Evolutionary conservation across 768 basidiomycete genomes (phyloP), one percentile per base, ranked within the genome.

Genomic region (Clavulina sp.): DNA sequence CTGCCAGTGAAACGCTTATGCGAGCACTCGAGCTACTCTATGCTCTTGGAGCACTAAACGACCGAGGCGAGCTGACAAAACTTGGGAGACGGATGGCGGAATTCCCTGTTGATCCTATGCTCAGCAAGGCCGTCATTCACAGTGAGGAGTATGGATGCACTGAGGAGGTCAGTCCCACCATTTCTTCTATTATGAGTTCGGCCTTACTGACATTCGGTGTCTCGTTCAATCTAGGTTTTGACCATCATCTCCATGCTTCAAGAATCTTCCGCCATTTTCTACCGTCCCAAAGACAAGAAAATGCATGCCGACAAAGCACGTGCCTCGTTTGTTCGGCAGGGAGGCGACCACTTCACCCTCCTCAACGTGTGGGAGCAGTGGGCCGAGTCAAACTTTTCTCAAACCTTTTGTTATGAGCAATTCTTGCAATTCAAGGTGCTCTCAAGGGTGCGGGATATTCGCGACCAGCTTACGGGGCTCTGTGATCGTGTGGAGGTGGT

Each of bases 291-390:
- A 68, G 93, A 96, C 70, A 99, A 97, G 71, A 92, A 89, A 62
- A 67, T 91, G 48, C 88, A 97, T 60, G 95, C 95, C 13, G 93
- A 99, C 60, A 91, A 96, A 68, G 95, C 95, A 3, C 77, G 93
- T 52, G 86, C 93, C 65, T 97, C 96, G 63, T 99, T 99, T 62
- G 80, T 92, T 53, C 87, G 88, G 47, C 71, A 85, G 0, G 93
- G 95, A 28, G 95, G 95, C 23, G 95, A 99, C 60, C 95, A 97
- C 67, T 99, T 97, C 63, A 97, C 93, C 4, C 66, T 99, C 23
- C 73, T 99, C 26, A 97, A 97, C 63, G 88, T 97, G 9, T 97
- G 91, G 84, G 92, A 96, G 63, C 92, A 96, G 61, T 99, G 95
- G 95, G 85, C 85, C 19, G 95, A 99, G 56, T 87, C 92, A 23